Evolutionary conservation across 176 grass and related monocot species (phyloP), one percentile per base, ranked within the genome.

Genomic region (Eremochloa ophiuroides): DNA sequence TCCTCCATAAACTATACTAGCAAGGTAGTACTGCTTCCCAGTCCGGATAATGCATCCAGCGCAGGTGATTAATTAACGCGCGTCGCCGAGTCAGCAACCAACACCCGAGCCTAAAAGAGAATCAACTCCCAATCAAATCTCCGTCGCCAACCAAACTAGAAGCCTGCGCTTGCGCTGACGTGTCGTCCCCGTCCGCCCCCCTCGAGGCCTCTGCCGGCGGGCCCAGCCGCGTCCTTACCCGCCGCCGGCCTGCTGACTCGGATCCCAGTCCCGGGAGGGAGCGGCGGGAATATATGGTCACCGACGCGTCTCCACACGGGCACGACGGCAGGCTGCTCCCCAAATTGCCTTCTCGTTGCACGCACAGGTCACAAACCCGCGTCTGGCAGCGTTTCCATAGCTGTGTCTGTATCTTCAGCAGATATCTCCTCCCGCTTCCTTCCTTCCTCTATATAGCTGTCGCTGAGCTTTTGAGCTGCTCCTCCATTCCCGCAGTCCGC

Each of bases 31-130:
- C 17, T 38, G 1, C 18, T 7, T 1, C 35, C 18, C 1, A 9
- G 7, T 60, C 26, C 10, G 77, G 84, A 73, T 66, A 68, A n/a
- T 43, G 47, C 31, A 27, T 41, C 43, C 13, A 18, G 28, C 6
- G 20, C n/a, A 51, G 14, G 30, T 33, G 17, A 11, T 14, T 34
- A 28, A 61, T 44, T 6, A 62, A 42, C 60, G 80, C 87, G 82
- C 63, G 82, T 48, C 8, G 84, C 77, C 77, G 64, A 46, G 77
- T 85, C 77, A 85, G 56, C 87, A 44, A n/a, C 22, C 87, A 44
- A n/a, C 22, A 10, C 4, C 75, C 2, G 27, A 4, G 4, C 76
- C 29, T 1, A 15, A 27, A 41, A 42, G 8, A 48, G n/a, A n/a
- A 17, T 3, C 4, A 66, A 59, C 42, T 13, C 70, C 47, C 14